Percentiles rank a stretch among this genome's conserved stretches.
Conservation (phyloP, 257 asterid species). For the Salvia splendens region DNA sequence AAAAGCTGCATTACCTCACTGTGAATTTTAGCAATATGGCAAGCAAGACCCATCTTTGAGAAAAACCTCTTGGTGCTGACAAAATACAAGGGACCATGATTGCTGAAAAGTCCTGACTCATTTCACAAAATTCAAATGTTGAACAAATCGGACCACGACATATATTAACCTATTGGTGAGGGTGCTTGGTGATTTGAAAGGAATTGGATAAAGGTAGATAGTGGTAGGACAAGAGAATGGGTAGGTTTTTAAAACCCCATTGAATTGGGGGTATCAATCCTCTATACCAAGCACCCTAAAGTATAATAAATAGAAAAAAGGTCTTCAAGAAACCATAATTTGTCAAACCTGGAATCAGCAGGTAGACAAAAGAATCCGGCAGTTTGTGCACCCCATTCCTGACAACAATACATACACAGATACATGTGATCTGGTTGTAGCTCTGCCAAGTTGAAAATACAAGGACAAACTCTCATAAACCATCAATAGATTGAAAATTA, state of each 20-base stretch:
- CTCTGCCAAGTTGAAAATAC: slow-evolving; percentile 25
- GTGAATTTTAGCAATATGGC: slow-evolving; percentile 91
- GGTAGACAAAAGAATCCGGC: slow-evolving; percentile 82
- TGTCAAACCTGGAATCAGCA: slow-evolving; percentile 83
- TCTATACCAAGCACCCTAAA: neutral
- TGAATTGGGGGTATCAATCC: neutral
- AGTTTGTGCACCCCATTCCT: slow-evolving; percentile 87
- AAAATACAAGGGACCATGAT: slow-evolving; percentile 84
- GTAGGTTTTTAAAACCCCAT: neutral
- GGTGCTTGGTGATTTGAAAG: neutral
- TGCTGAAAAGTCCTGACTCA: slow-evolving; percentile 83
- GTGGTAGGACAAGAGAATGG: neutral
- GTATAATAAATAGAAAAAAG: slow-evolving; percentile 14
- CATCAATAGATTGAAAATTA: slow-evolving; percentile 7
- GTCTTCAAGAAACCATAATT: slow-evolving; percentile 4
- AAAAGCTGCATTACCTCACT: slow-evolving; percentile 64
- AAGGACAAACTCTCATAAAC: slow-evolving; percentile 15
- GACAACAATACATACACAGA: slow-evolving; percentile 29
- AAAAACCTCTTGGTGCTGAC: slow-evolving; percentile 78
- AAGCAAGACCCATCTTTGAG: slow-evolving; percentile 91
- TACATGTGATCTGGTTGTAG: slow-evolving; percentile 33
- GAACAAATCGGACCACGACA: slow-evolving; percentile 28
- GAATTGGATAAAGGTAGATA: neutral
- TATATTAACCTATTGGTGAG: neutral
- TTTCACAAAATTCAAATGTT: slow-evolving; percentile 21